phyloP scores from a whole-genome alignment of 371 early-diverging fungal species.

The Mortierella sp. region DNA sequence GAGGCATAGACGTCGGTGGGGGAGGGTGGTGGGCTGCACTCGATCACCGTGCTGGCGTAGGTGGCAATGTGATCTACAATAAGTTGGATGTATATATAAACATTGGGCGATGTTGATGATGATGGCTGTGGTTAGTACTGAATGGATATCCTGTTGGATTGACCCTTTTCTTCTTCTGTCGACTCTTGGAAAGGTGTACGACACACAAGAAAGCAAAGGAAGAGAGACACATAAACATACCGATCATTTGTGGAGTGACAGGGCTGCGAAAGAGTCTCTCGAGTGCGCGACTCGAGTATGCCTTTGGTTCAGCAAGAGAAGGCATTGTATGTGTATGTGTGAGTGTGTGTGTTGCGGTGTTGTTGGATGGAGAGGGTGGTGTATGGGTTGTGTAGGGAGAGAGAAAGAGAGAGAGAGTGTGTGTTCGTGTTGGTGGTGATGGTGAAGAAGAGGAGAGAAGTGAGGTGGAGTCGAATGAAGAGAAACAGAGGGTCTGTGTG shows the following conservation, averaged over 20 bases:
- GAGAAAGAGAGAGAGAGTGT: not conserved
- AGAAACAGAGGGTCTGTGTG: too few relatives aligned
- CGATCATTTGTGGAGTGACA: slow-evolving; percentile 51
- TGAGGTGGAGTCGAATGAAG: not conserved
- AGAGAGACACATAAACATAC: slow-evolving; percentile 16
- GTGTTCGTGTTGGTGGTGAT: not conserved
- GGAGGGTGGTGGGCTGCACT: slow-evolving; percentile 59
- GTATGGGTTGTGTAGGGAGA: not conserved
- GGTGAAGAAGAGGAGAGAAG: too few relatives aligned
- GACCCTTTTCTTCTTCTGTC: not conserved
- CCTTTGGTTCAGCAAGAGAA: slow-evolving; percentile 40
- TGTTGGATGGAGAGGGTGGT: not conserved
- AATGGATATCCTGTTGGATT: not conserved
- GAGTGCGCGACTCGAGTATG: slow-evolving; percentile 43
- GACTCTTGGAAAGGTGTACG: slow-evolving; percentile 2
- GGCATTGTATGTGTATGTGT: slow-evolving; percentile 22
- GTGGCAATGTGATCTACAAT: slow-evolving; percentile 56
- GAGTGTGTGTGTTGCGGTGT: not conserved
- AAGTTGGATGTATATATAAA: not conserved
- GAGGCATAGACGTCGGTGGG: not conserved
- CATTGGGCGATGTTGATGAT: slow-evolving; percentile 6
- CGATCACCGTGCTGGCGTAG: slow-evolving; percentile 64
- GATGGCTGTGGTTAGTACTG: not conserved
- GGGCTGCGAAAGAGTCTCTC: slow-evolving; percentile 50
- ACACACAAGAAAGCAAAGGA: not conserved